Base-by-base conservation (phyloP, 192 early-diverging fungal genomes). In the Tieghemiomyces parasiticus region DNA sequence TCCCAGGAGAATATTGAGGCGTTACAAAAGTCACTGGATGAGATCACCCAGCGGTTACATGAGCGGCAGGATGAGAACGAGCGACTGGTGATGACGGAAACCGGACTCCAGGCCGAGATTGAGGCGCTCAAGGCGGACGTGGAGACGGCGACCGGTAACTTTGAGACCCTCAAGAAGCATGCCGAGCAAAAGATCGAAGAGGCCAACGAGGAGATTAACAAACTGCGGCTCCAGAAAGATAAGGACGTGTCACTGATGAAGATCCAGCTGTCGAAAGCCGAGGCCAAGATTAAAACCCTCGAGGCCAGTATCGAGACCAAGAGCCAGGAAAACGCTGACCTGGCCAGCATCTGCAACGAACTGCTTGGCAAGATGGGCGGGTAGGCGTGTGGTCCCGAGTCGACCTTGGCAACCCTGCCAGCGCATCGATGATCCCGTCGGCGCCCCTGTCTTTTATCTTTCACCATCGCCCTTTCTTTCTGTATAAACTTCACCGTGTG, bases 161-260 rank as follows among this genome's bases (percentile, higher is more conserved):
- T 52, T 24, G 50, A 52, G 26, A 28, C 50, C 26, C 50, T 52
- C 0, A 52, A 52, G 24, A 30, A 24, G 30, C 50, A 52, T 25
- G 50, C 50, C 50, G 50, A 52, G 30, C 13, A 20, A 13, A 52
- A 52, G 26, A 52, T 52, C 50, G 6, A 25, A 1, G 50, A 52
- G 26, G 50, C 50, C 50, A 52, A 52, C 30, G 50, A 20, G 4
- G 50, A 52, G 26, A 52, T 52, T 52, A 28, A 25, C 50, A 52
- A 52, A 8, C 20, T 52, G 16, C 50, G 50, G 24, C 14, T 25
- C 20, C 19, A 28, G 14, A 25, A 52, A 13, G 50, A 52, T 30
- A 52, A 52, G 50, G 50, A 52, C 2, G 8, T 52, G 16, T 52
- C 50, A 2, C 14, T 52, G 2, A 20, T 52, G 22, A 14, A 25